Base-by-base conservation (phyloP, 129 eudicot genomes). In the Flaveria sonorensis region DNA sequence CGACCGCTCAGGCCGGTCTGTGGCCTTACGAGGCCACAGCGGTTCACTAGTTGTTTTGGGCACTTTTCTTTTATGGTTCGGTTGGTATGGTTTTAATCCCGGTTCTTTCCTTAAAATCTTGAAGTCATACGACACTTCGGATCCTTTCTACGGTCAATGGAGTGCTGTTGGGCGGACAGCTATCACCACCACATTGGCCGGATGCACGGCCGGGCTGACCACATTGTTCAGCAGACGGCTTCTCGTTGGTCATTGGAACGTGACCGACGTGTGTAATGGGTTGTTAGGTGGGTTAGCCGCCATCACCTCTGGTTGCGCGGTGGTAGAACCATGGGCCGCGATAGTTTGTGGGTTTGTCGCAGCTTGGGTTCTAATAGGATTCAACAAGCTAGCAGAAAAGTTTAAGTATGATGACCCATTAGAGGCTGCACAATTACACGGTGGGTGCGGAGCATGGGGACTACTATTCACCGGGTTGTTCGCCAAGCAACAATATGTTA, bases 301-400 rank as follows among this genome's bases (percentile, higher is more conserved):
- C 10, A 86, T 88, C 46, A 88, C 93, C 68, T 86, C 93, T 0
- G 93, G 93, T 9, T 89, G 94, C 42, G 51, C 94, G 0, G 94
- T 89, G 48, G 94, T 89, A 5, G 93, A 88, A 64, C 93, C 93
- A 12, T 88, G 93, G 93, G 90, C 90, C 0, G 93, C 93, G 13
- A 80, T 89, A 10, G 72, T 89, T 8, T 89, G 94, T 68, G 94
- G 94, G 1, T 89, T 89, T 39, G 78, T 89, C 42, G 90, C 94
- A 1, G 70, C 90, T 51, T 89, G 94, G 94, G 90, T 89, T 28
- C 48, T 89, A 24, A 86, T 89, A 19, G 94, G 94, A 45, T 63
- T 71, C 36, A 89, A 89, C 89, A 86, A 70, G 71, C 81, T 84
- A 1, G 94, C 94, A 0, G 89, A 80, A 70, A 86, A 77, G 60